Base-by-base conservation (phyloP, 257 asterid species). In the Thymus quinquecostatus region DNA sequence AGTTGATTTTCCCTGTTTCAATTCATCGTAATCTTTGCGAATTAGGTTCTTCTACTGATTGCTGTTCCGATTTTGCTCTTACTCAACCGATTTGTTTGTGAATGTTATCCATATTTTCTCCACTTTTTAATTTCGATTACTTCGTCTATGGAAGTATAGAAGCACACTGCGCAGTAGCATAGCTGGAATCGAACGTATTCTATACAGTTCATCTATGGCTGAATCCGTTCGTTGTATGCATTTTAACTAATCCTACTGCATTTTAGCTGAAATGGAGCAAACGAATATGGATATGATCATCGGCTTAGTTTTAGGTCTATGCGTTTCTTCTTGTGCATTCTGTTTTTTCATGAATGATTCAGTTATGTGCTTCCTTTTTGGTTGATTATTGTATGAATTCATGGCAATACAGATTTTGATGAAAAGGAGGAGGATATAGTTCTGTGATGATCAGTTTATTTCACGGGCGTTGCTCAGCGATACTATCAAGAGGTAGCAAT, bases 381-480 rank as follows among this genome's bases (percentile, higher is more conserved):
- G 55, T 36, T 72, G 38, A 47, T 48, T 44, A 53, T 72, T 38
- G 47, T 69, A 29, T 74, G 71, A 40, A 29, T 59, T 69, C 60
- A 7, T 68, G 72, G 53, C 27, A 44, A 79, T 79, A 68, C 87
- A 80, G 90, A 43, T 60, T 65, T 66, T 75, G 68, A 67, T 67
- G 75, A 82, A 62, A 71, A 75, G 56, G 69, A 70, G 49, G 62
- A 69, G 82, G 69, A 63, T 33, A 71, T 58, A 34, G 57, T 71
- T 77, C 66, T 80, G 87, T 81, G 82, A 95, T 95, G 98, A 85
- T 79, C 86, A 57, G 88, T 77, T 82, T 83, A 90, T 86, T 92
- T 72, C 83, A 80, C 77, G 85, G 86, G 73, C 86, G 84, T 76
- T 79, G 80, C 62, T 66, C 92, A 13, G 79, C 81, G 41, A 51